phyloP scores from a whole-genome alignment of 2,329 filamentous ascomycete genomes.

The Aspergillus japonicus region DNA sequence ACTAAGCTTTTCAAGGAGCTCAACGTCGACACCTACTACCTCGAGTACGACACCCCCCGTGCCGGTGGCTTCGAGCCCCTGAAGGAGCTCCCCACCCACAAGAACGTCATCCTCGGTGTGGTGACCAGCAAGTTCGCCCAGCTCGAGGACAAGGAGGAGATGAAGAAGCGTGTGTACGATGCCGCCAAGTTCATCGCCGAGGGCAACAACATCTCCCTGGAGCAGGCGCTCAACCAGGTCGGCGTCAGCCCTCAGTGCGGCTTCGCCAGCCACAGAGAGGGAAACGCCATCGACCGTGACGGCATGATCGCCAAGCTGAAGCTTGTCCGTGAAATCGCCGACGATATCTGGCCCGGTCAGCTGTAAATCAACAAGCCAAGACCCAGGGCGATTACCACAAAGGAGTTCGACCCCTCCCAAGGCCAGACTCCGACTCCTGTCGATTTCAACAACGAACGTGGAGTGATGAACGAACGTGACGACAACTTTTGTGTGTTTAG shows the following conservation, averaged over 20 bases:
- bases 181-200: slow-evolving; percentile 69
- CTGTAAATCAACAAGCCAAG: slow-evolving; percentile 29
- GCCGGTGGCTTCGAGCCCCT: slow-evolving; percentile 67
- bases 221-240: slow-evolving; percentile 68
- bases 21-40: slow-evolving; percentile 66
- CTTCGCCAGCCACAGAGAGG: slow-evolving; percentile 71
- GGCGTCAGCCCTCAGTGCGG: slow-evolving; percentile 70
- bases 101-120: slow-evolving; percentile 64
- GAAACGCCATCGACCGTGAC: slow-evolving; percentile 66
- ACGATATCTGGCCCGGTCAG: slow-evolving; percentile 67
- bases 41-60: slow-evolving; percentile 67
- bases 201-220: slow-evolving; percentile 61
- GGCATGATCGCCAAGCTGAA: slow-evolving; percentile 73
- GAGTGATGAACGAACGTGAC: slow-evolving; percentile 7
- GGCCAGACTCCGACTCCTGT: slow-evolving; percentile 1
- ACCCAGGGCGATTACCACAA: no score
- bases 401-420: not conserved
- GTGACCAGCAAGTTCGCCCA: slow-evolving; percentile 63
- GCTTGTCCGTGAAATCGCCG: slow-evolving; percentile 68
- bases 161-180: slow-evolving; percentile 59
- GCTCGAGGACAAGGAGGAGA: slow-evolving; percentile 63
- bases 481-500: slow-evolving; percentile 2
- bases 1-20: slow-evolving; percentile 64
- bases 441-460: slow-evolving; percentile 6
- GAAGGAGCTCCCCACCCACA: slow-evolving; percentile 58